A percentile compares a stretch with the other conserved stretches of the same genome.
phyloP scores from a whole-genome alignment of 2,329 filamentous ascomycete species.

The Aspergillus neotritici region DNA sequence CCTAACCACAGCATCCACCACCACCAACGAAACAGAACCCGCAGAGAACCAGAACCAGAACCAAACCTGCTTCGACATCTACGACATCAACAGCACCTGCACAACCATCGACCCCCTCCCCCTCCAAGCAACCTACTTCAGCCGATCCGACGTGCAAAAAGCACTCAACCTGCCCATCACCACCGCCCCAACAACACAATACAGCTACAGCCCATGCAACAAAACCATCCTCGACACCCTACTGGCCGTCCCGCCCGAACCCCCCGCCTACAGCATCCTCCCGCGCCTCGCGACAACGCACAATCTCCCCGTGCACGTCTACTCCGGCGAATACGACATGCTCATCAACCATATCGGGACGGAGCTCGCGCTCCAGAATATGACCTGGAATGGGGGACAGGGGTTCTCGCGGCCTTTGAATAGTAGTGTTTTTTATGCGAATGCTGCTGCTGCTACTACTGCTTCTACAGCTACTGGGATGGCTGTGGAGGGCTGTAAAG shows the following conservation, averaged over 20 bases:
- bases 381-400: slow-evolving; percentile 37
- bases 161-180: slow-evolving; percentile 24
- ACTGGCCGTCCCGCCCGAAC: slow-evolving; percentile 15
- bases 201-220: slow-evolving; percentile 28
- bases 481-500: neutral
- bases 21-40: slow-evolving; percentile 4
- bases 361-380: slow-evolving; percentile 35
- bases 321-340: slow-evolving; percentile 35
- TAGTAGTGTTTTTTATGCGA: too few species aligned
- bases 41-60: too few species aligned
- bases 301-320: slow-evolving; percentile 32
- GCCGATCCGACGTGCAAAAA: slow-evolving; percentile 28
- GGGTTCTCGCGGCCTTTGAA: slow-evolving; percentile 25
- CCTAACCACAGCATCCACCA: slow-evolving; percentile 15
- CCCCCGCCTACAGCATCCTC: slow-evolving; percentile 30
- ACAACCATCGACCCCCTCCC: slow-evolving; percentile 18
- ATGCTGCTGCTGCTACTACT: slow-evolving; percentile 2
- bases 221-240: slow-evolving; percentile 23
- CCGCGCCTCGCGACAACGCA: slow-evolving; percentile 27
- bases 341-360: slow-evolving; percentile 35
- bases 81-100: slow-evolving; percentile 32
- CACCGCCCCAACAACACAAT: slow-evolving; percentile 6
- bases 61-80: slow-evolving; percentile 27
- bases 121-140: slow-evolving; percentile 28
- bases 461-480: slow-evolving; percentile 24